These are phyloP conservation scores for Phytophthora tentaculata DNA, from an alignment of 352 stramenopile species.

Conservation along the genomic window DNA sequence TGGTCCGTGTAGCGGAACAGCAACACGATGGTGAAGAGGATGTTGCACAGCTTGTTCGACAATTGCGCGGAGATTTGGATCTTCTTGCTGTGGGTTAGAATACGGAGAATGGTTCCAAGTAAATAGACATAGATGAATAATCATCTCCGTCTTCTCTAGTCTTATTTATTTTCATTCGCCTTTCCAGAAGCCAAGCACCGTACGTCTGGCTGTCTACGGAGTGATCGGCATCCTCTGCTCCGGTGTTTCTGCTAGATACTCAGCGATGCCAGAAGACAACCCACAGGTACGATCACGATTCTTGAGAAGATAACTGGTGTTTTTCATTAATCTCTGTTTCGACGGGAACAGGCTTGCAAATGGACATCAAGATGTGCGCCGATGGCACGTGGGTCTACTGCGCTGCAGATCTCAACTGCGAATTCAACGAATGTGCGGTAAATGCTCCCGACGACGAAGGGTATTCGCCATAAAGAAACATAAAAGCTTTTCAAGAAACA, in stretches of 20 bases:
- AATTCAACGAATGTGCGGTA: conserved; percentile 61
- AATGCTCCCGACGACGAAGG: background rate
- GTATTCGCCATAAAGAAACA: background rate
- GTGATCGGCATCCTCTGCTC: conserved; percentile 4
- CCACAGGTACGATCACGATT: conserved; percentile 40
- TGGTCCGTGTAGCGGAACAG: conserved; percentile 37
- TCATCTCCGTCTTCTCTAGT: too few species aligned
- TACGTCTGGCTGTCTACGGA: conserved; percentile 1
- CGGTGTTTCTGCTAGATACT: conserved; percentile 1
- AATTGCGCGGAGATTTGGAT: conserved; percentile 64
- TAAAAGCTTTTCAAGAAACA: background rate
- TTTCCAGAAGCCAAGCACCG: background rate
- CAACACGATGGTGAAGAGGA: conserved; percentile 41
- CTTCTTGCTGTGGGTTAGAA: conserved; percentile 53
- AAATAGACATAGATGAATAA: conserved; percentile 30
- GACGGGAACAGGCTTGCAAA: conserved; percentile 45
- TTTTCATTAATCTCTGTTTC: background rate
- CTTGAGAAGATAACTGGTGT: background rate
- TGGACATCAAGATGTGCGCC: conserved; percentile 68
- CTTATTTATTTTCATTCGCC: conserved; percentile 16
- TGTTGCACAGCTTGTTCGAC: conserved; percentile 46
- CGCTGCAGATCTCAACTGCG: conserved; percentile 45
- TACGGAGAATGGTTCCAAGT: conserved; percentile 22
- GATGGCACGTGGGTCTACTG: conserved; percentile 78
- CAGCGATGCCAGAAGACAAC: conserved; percentile 31